Percentiles rank a stretch among this genome's conserved stretches.
Conservation (phyloP, 371 early-diverging fungal species). For the Lichtheimia ornata region DNA sequence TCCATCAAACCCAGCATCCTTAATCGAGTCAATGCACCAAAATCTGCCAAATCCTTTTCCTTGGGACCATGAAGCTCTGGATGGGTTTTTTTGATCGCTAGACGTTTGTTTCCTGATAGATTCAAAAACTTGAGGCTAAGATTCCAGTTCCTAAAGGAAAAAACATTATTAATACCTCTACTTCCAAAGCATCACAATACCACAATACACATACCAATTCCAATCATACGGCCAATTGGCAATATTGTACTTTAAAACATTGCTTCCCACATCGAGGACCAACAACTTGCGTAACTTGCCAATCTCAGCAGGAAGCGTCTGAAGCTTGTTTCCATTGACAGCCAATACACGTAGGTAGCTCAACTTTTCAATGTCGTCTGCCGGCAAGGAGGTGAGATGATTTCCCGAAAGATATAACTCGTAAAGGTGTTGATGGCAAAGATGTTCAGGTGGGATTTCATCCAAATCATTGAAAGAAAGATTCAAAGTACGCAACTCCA, state of each 20-base stretch:
- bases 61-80: conserved; percentile 41
- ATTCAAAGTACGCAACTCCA: conserved; percentile 77
- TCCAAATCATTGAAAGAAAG: conserved; percentile 84
- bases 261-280: conserved; percentile 86
- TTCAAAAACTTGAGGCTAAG: conserved; percentile 85
- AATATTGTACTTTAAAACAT: conserved; percentile 89
- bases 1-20: conserved; percentile 88
- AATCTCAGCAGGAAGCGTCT: conserved; percentile 90
- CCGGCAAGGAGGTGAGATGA: conserved; percentile 80
- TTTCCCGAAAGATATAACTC: conserved; percentile 89
- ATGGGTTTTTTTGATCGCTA: conserved; percentile 81
- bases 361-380: conserved; percentile 82
- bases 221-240: conserved; percentile 96
- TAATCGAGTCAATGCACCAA: conserved; percentile 72
- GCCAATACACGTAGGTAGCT: conserved; percentile 71
- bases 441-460: conserved; percentile 69
- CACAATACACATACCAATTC: conserved; percentile 75
- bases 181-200: background rate
- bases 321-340: conserved; percentile 89
- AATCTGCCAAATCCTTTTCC: conserved; percentile 72
- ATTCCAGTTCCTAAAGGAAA: conserved; percentile 83
- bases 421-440: conserved; percentile 54
- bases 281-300: conserved; percentile 76
- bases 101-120: conserved; percentile 86
- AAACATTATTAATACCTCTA: background rate